A percentile compares a stretch with the other conserved stretches of the same genome.
Conservation (phyloP, 2,329 filamentous ascomycete genomes). For the Scolecobasidium constrictum region DNA sequence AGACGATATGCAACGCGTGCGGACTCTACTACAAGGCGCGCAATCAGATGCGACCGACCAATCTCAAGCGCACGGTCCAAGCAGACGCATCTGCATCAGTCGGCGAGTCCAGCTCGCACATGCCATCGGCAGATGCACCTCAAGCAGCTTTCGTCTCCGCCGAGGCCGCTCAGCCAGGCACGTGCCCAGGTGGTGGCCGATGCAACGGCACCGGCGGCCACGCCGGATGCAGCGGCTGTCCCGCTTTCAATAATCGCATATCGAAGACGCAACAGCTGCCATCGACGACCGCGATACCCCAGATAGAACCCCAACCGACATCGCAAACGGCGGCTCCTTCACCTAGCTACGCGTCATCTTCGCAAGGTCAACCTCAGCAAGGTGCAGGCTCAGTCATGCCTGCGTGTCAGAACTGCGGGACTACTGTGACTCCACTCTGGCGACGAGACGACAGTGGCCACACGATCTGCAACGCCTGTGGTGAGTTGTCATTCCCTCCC, state of each 20-base stretch:
- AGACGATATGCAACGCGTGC: conserved; percentile 96
- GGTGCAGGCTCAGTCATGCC: conserved; percentile 52
- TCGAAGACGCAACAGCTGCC: conserved; percentile 73
- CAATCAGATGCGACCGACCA: conserved; percentile 83
- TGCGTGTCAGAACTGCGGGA: conserved; percentile 93
- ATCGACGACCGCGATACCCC: conserved; percentile 26
- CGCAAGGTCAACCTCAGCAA: conserved; percentile 13
- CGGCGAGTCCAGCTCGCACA: conserved; percentile 10
- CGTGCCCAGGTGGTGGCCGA: conserved; percentile 85
- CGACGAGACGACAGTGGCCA: conserved; percentile 86
- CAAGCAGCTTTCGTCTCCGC: conserved; percentile 44
- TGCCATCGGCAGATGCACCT: conserved; percentile 21
- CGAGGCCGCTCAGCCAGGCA: conserved; percentile 47
- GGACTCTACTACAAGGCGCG: conserved; percentile 89
- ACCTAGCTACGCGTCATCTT: not conserved
- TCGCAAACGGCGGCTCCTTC: not conserved
- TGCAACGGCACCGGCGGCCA: conserved; percentile 96
- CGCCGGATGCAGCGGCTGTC: conserved; percentile 89
- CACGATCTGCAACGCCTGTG: conserved; percentile 97
- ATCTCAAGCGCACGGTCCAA: conserved; percentile 64
- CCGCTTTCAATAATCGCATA: conserved; percentile 93
- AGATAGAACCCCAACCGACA: not conserved
- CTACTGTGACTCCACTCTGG: conserved; percentile 94
- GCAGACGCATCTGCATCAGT: conserved; percentile 15
- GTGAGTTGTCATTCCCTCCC: conserved; percentile 45